These are phyloP conservation scores for Volvox africanus DNA, from an alignment of 139 green algal genomes.

Conservation along the genomic window DNA sequence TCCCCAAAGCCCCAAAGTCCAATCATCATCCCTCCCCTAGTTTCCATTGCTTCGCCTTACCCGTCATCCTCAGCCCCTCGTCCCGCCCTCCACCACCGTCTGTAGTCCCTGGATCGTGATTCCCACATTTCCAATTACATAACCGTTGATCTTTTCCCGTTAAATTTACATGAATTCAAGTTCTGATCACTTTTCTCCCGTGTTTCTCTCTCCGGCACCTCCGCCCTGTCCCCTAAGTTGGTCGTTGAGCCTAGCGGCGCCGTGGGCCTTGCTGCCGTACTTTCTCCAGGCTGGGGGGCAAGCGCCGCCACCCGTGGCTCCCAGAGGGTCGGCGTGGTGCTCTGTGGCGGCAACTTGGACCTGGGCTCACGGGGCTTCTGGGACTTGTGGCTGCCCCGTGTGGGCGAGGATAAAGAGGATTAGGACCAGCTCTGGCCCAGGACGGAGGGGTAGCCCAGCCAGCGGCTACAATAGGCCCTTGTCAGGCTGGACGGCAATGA, in stretches of 20 bases:
- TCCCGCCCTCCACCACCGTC: too few species aligned
- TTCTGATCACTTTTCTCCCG: too few species aligned
- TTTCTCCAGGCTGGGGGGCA: conserved; percentile 50
- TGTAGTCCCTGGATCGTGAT: too few species aligned
- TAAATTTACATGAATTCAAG: too few species aligned
- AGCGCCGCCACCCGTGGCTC: background rate
- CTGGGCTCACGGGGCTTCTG: conserved; percentile 54
- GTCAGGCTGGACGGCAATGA: background rate
- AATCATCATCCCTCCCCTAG: too few species aligned
- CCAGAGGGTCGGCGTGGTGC: conserved; percentile 78
- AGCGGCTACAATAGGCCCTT: too few species aligned
- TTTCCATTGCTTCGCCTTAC: too few species aligned
- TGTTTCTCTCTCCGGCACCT: background rate
- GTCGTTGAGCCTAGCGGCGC: conserved; percentile 90
- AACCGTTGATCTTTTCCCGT: too few species aligned
- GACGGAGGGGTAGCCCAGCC: too few species aligned
- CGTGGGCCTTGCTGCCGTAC: conserved; percentile 79
- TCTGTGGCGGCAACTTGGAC: conserved; percentile 88
- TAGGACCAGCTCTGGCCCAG: background rate
- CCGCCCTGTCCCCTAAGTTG: conserved; percentile 58
- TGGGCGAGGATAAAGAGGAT: background rate
- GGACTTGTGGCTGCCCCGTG: conserved; percentile 35
- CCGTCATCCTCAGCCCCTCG: too few species aligned
- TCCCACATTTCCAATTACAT: too few species aligned
- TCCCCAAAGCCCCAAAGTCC: too few species aligned